These are phyloP conservation scores for Aspergillus spinulosporus DNA, from an alignment of 2,329 filamentous ascomycete genomes.

Conservation along the genomic window DNA sequence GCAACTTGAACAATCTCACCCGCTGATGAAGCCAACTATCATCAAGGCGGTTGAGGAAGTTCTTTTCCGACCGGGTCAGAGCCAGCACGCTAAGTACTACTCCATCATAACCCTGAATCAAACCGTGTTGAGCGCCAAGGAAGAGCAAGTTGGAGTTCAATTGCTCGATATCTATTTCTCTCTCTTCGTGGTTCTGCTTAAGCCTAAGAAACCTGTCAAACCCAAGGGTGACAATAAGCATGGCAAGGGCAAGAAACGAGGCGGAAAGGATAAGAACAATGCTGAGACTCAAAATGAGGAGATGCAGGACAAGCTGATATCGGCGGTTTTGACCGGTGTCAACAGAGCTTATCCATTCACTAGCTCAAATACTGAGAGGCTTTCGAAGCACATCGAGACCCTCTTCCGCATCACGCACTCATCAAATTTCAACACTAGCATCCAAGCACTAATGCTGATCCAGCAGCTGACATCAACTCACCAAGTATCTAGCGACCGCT, in stretches of 20 bases:
- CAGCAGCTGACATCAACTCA: slow-evolving; percentile 84
- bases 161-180: slow-evolving; percentile 90
- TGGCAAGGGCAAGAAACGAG: slow-evolving; percentile 42
- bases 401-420: slow-evolving; percentile 96
- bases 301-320: slow-evolving; percentile 85
- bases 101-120: slow-evolving; percentile 96
- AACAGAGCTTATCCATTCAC: slow-evolving; percentile 96
- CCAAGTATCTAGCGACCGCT: slow-evolving; percentile 80
- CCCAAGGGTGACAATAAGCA: slow-evolving; percentile 35
- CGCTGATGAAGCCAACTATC: slow-evolving; percentile 89
- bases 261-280: slow-evolving; percentile 48
- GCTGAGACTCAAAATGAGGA: slow-evolving; percentile 59
- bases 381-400: slow-evolving; percentile 88
- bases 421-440: slow-evolving; percentile 97
- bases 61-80: slow-evolving; percentile 83
- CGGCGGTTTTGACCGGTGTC: slow-evolving; percentile 86
- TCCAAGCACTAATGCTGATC: slow-evolving; percentile 91
- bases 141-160: slow-evolving; percentile 75
- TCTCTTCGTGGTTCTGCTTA: slow-evolving; percentile 79
- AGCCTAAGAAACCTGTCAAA: slow-evolving; percentile 53
- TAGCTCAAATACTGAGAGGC: slow-evolving; percentile 71
- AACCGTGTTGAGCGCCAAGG: slow-evolving; percentile 83
- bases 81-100: slow-evolving; percentile 87
- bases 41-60: slow-evolving; percentile 85
- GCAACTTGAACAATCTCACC: slow-evolving; percentile 84